These are phyloP conservation scores for Cyanodermella asteris DNA, from an alignment of 2,329 filamentous ascomycete species.

Conservation along the genomic window DNA sequence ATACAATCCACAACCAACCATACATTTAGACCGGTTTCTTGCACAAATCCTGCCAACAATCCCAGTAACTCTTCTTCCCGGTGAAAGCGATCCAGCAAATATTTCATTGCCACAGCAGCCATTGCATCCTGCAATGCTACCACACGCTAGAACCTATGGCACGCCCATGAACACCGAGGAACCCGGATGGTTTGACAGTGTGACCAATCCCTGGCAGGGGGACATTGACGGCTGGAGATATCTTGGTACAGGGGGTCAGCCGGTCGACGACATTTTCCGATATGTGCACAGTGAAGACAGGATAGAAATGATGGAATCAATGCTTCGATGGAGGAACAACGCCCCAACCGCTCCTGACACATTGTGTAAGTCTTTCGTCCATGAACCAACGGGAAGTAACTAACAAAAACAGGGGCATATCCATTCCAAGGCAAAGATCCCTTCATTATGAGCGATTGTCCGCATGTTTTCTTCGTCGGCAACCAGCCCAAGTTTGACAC, in stretches of 20 bases:
- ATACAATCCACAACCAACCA: conserved; percentile 72
- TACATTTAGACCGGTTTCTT: conserved; percentile 66
- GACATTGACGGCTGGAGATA: conserved; percentile 80
- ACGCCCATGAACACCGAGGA: conserved; percentile 18
- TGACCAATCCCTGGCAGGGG: conserved; percentile 85
- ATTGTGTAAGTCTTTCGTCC: conserved; percentile 41
- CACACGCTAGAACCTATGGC: conserved; percentile 46
- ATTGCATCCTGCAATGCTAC: conserved; percentile 82
- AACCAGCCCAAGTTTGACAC: conserved; percentile 64
- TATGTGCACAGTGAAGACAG: conserved; percentile 64
- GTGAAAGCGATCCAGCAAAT: conserved; percentile 68
- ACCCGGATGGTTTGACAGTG: conserved; percentile 60
- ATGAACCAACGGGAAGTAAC: conserved; percentile 5
- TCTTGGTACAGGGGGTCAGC: conserved; percentile 74
- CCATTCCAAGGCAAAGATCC: conserved; percentile 88
- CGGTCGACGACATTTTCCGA: conserved; percentile 80
- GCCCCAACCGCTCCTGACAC: conserved; percentile 94
- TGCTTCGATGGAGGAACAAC: conserved; percentile 75
- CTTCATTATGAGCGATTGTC: conserved; percentile 65
- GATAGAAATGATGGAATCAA: conserved; percentile 78
- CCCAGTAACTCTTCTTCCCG: conserved; percentile 74
- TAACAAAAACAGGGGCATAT: conserved; percentile 48
- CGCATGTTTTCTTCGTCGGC: conserved; percentile 79
- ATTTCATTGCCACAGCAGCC: conserved; percentile 79
- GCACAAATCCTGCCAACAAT: conserved; percentile 61